These are phyloP conservation scores for Triticum monococcum DNA, from an alignment of 176 grass and related monocot genomes.

Conservation along the genomic window DNA sequence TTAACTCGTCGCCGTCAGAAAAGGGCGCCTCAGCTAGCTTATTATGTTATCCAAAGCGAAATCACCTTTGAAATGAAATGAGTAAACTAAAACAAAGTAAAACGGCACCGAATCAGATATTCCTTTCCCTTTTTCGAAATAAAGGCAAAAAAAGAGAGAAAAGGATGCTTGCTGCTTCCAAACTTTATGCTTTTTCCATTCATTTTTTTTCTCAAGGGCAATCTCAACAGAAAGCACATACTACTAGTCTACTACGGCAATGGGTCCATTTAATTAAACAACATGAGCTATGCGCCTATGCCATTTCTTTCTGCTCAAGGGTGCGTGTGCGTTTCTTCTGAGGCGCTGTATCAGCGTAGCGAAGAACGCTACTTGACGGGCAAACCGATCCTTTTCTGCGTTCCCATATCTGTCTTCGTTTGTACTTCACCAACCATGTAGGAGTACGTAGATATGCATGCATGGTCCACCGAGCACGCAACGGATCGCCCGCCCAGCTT, in stretches of 20 bases:
- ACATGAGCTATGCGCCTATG: not conserved
- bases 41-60: not conserved
- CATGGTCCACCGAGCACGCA: slow-evolving; percentile 10
- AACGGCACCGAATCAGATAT: not conserved
- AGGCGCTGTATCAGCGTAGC: not conserved
- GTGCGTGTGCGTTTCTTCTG: not conserved
- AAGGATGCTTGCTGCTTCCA: not conserved
- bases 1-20: not conserved
- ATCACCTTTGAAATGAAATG: not conserved
- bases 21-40: not conserved
- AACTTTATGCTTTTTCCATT: not conserved
- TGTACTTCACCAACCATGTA: not conserved
- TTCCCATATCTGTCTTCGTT: not conserved
- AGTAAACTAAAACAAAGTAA: not conserved
- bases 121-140: not conserved
- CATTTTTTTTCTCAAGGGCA: not conserved
- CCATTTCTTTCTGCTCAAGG: no score
- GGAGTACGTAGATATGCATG: no score
- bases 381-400: not conserved
- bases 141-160: not conserved
- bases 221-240: not conserved
- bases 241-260: not conserved
- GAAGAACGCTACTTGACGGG: no score
- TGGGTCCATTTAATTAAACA: not conserved
- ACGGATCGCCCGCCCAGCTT: not conserved